phyloP scores from a whole-genome alignment of 345 rosid genomes.

The Murraya koenigii region DNA sequence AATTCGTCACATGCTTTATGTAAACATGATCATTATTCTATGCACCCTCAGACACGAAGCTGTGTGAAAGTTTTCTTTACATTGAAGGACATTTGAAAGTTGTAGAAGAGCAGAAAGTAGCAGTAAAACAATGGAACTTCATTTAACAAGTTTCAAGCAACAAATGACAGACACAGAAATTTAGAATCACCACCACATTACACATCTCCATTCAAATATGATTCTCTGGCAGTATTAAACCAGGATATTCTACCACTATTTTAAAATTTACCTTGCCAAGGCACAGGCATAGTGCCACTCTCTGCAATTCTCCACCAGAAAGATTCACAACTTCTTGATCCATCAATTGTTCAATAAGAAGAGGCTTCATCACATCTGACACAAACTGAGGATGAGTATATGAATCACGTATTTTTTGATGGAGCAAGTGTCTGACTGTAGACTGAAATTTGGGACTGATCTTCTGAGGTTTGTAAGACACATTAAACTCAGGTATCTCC shows the following conservation, averaged over 20 bases:
- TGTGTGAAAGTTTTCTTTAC: no score
- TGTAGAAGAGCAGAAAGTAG: background rate
- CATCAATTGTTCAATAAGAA: conserved; percentile 93
- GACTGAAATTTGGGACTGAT: conserved; percentile 82
- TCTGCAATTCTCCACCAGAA: conserved; percentile 98
- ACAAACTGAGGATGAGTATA: conserved; percentile 93
- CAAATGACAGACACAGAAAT: background rate
- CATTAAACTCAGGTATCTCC: conserved; percentile 93
- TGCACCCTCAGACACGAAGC: background rate
- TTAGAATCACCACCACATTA: background rate
- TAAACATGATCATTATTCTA: background rate
- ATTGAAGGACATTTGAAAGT: no score
- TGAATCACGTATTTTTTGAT: conserved; percentile 85
- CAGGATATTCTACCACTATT: background rate
- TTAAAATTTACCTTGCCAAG: conserved; percentile 78
- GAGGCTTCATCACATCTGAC: conserved; percentile 99
- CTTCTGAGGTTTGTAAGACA: conserved; percentile 98
- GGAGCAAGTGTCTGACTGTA: conserved; percentile 83
- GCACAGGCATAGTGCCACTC: conserved; percentile 93
- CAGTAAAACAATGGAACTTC: background rate
- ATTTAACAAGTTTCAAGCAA: background rate
- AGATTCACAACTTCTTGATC: conserved; percentile 95
- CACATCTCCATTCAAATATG: background rate
- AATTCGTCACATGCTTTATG: background rate
- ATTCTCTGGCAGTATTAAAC: background rate